Evolutionary conservation across 2,329 filamentous ascomycete genomes (phyloP).

Genomic region (Hawksworthiomyces lignivorus): DNA sequence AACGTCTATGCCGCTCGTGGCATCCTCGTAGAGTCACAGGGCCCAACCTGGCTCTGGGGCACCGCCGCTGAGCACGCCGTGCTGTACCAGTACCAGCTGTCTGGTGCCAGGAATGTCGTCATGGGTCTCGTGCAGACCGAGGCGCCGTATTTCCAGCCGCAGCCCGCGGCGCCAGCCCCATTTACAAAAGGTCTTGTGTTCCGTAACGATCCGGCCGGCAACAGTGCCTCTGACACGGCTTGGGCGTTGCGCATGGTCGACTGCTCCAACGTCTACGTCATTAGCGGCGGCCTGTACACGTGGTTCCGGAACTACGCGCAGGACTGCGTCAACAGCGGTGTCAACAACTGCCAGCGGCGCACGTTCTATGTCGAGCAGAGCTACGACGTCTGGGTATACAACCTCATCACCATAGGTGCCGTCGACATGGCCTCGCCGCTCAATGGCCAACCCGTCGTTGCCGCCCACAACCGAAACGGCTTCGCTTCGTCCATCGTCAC

Average conservation of each 20-base stretch:
- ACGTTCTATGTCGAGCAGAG: constrained; percentile 27
- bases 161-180: constrained; percentile 44
- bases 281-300: constrained; percentile 53
- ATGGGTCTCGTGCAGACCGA: constrained; percentile 58
- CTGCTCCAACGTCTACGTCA: constrained; percentile 42
- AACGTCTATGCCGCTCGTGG: constrained; percentile 11
- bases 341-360: constrained; percentile 33
- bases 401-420: constrained; percentile 38
- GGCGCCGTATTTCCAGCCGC: constrained; percentile 59
- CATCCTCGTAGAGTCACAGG: constrained; percentile 20
- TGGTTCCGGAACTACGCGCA: constrained; percentile 53
- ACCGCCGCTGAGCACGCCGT: constrained; percentile 52
- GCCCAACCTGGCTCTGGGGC: constrained; percentile 27
- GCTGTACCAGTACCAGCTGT: constrained; percentile 57
- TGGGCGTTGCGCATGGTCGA: constrained; percentile 56
- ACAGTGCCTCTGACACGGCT: constrained; percentile 44
- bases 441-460: no score
- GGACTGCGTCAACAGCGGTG: constrained; percentile 26
- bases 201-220: constrained; percentile 33
- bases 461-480: no score
- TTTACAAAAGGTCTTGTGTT: constrained; percentile 33
- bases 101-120: constrained; percentile 48
- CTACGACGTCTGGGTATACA: constrained; percentile 27
- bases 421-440: constrained; percentile 15
- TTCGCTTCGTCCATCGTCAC: no score